A percentile compares a stretch with the other conserved stretches of the same genome.
phyloP scores from a whole-genome alignment of 164 flowering plant genomes.

The Litsea cubeba region DNA sequence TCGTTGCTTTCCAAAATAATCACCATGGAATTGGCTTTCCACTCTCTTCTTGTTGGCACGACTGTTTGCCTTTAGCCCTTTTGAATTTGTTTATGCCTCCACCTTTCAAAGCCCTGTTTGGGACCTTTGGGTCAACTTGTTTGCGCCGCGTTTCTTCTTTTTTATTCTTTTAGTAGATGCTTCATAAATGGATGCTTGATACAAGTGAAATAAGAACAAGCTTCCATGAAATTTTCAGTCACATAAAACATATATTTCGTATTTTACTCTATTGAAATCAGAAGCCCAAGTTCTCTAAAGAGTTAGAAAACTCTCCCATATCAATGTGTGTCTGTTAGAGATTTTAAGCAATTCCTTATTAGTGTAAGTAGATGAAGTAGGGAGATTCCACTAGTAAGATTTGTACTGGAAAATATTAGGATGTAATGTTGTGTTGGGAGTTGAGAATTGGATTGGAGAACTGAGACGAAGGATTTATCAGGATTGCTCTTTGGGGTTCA shows the following conservation, averaged over 20 bases:
- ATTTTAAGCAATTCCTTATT: too few relatives aligned
- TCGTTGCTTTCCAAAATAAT: slow-evolving; percentile 21
- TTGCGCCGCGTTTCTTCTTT: neutral
- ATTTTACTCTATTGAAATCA: neutral
- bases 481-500: too few relatives aligned
- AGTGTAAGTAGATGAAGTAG: too few relatives aligned
- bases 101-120: too few relatives aligned
- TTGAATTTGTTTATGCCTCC: neutral
- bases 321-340: too few relatives aligned
- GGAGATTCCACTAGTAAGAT: too few relatives aligned
- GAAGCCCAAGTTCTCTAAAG: neutral
- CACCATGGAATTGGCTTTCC: slow-evolving; percentile 36
- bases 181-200: neutral
- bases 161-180: neutral
- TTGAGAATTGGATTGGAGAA: too few relatives aligned
- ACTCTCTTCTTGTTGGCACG: slow-evolving; percentile 11
- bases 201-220: neutral
- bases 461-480: too few relatives aligned
- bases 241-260: neutral
- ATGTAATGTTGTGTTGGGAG: too few relatives aligned
- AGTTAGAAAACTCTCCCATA: neutral
- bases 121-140: too few relatives aligned
- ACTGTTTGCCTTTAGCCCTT: neutral
- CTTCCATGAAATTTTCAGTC: neutral
- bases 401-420: too few relatives aligned